These are phyloP conservation scores for Phlebiopsis gigantea DNA, from an alignment of 768 basidiomycete genomes.

Conservation along the genomic window DNA sequence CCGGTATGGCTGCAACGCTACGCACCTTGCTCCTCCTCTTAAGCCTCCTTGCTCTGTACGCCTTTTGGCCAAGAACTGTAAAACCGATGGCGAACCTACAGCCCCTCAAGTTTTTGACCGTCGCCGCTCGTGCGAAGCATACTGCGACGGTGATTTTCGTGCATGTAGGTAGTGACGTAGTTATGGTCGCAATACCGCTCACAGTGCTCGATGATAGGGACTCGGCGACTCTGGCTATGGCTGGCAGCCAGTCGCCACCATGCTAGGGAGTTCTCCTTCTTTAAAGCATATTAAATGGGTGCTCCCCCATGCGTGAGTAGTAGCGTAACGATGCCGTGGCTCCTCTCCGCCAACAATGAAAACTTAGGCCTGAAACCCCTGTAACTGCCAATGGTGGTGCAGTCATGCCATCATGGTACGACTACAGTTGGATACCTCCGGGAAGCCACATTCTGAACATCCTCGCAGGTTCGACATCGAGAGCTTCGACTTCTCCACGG, in stretches of 20 bases:
- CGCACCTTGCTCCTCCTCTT: neutral
- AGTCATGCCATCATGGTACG: constrained; percentile 71
- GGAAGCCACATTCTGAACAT: neutral
- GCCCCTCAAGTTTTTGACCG: constrained; percentile 44
- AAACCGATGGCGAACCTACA: constrained; percentile 19
- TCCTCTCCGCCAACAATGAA: neutral
- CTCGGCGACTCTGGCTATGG: constrained; percentile 72
- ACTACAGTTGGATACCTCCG: constrained; percentile 8
- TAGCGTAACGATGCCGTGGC: neutral
- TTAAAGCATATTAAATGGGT: constrained; percentile 86
- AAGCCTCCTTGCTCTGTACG: neutral
- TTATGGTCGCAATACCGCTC: too few species aligned
- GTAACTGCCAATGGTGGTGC: constrained; percentile 75
- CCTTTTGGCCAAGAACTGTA: neutral
- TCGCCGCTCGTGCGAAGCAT: constrained; percentile 57
- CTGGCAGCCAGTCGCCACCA: constrained; percentile 71
- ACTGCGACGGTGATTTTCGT: constrained; percentile 86
- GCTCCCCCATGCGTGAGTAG: constrained; percentile 71
- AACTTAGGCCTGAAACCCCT: constrained; percentile 42
- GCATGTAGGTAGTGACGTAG: constrained; percentile 67
- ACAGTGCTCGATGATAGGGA: constrained; percentile 39
- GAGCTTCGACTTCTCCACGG: constrained; percentile 45
- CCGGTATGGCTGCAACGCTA: neutral
- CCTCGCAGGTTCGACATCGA: constrained; percentile 68
- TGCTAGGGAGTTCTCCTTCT: constrained; percentile 47